Conservation (phyloP, 2,329 filamentous ascomycete species). For the Thielaviopsis ethacetica region DNA sequence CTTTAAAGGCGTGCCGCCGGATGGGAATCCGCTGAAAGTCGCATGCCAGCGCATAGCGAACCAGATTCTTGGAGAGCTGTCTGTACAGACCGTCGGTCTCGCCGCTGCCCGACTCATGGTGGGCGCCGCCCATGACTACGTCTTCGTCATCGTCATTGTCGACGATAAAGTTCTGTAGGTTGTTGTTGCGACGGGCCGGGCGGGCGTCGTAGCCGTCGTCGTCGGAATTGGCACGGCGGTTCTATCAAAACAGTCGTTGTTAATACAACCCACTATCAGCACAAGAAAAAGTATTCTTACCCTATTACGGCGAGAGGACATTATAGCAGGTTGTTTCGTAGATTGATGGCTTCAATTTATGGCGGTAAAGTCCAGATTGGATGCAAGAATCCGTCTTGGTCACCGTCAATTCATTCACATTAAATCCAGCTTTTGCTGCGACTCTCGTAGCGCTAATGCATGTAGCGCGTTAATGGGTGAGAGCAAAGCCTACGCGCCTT, state of each 20-base stretch:
- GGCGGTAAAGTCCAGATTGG: not conserved
- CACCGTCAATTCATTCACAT: not conserved
- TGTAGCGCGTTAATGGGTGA: not conserved
- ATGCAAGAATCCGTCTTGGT: not conserved
- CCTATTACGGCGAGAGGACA: not conserved
- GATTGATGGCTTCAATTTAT: no score
- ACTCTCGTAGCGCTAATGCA: not conserved
- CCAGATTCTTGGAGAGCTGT: constrained; percentile 46
- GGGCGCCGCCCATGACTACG: constrained; percentile 14
- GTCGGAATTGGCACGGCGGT: not conserved
- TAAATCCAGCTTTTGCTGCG: not conserved
- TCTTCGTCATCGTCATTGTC: constrained; percentile 16
- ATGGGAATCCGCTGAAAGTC: constrained; percentile 47
- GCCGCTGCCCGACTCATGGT: constrained; percentile 21
- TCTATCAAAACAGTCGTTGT: not conserved
- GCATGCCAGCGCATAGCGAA: constrained; percentile 51
- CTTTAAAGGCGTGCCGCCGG: constrained; percentile 43
- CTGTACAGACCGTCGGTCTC: constrained; percentile 27
- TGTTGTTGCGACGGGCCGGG: not conserved
- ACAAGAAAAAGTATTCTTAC: not conserved
- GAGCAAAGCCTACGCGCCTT: not conserved
- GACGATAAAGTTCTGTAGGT: constrained; percentile 12
- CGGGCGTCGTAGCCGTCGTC: not conserved
- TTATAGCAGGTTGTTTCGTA: not conserved
- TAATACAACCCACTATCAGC: not conserved